Evolutionary conservation across 768 basidiomycete genomes (phyloP).

Genomic region (Leucosporidium yakuticum): DNA sequence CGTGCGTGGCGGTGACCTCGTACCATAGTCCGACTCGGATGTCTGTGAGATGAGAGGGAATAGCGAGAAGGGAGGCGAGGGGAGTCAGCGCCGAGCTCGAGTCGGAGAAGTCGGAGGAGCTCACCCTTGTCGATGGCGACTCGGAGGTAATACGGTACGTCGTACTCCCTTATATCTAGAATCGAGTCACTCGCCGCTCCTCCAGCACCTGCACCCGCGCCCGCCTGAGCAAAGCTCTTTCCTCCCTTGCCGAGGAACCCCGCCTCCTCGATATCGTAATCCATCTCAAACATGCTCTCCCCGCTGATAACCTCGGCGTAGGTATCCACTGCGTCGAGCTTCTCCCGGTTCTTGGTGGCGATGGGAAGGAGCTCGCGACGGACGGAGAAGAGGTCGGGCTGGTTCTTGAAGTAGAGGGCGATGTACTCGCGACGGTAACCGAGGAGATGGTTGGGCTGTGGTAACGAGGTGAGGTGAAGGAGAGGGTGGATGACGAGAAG

Average conservation of each 20-base stretch:
- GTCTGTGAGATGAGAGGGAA: slow-evolving; percentile 49
- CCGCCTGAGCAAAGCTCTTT: slow-evolving; percentile 13
- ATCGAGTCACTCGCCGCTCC: slow-evolving; percentile 70
- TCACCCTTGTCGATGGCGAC: slow-evolving; percentile 92
- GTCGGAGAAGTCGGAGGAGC: slow-evolving; percentile 20
- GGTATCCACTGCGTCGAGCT: slow-evolving; percentile 90
- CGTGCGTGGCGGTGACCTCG: slow-evolving; percentile 59
- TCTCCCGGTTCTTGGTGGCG: slow-evolving; percentile 80
- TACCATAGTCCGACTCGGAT: slow-evolving; percentile 99
- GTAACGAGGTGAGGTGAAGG: background rate
- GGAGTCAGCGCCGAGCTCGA: background rate
- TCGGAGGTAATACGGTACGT: slow-evolving; percentile 93
- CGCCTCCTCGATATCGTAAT: slow-evolving; percentile 51
- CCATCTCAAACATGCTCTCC: slow-evolving; percentile 40
- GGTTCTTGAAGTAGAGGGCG: slow-evolving; percentile 82
- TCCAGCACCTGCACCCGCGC: slow-evolving; percentile 16
- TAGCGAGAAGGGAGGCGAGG: background rate
- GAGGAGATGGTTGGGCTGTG: slow-evolving; percentile 82
- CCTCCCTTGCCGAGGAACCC: slow-evolving; percentile 34
- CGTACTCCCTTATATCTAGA: slow-evolving; percentile 90
- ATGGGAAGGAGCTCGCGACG: slow-evolving; percentile 83
- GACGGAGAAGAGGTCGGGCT: slow-evolving; percentile 82
- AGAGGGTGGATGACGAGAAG: background rate
- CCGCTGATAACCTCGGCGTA: slow-evolving; percentile 92
- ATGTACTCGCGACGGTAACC: slow-evolving; percentile 86